Evolutionary conservation across 164 flowering plant species (phyloP).

Genomic region (Euptelea pleiosperma): DNA sequence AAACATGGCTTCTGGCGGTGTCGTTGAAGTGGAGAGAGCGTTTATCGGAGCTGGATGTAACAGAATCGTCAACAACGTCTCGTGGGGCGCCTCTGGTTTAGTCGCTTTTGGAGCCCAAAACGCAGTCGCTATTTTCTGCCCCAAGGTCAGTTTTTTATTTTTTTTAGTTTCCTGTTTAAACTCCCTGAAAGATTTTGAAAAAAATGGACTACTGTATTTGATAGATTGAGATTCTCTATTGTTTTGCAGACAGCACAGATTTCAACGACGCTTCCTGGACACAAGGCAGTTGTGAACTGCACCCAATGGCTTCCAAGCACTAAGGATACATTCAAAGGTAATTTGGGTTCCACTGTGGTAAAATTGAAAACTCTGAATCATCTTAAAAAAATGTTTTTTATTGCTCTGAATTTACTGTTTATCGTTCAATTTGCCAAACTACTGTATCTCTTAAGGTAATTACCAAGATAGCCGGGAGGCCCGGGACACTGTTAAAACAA

Average conservation of each 20-base stretch:
- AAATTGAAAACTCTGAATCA: neutral
- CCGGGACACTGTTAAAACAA: too few relatives aligned
- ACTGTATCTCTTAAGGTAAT: too few relatives aligned
- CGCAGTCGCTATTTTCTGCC: conserved; percentile 82
- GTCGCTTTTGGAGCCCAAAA: conserved; percentile 89
- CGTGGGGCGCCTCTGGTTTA: conserved; percentile 85
- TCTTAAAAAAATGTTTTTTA: neutral
- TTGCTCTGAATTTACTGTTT: too few relatives aligned
- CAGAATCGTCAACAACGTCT: conserved; percentile 83
- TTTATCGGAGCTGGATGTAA: conserved; percentile 97
- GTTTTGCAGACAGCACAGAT: conserved; percentile 72
- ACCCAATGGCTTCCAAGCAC: conserved; percentile 79
- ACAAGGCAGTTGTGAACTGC: conserved; percentile 81
- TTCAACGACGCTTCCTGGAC: conserved; percentile 87
- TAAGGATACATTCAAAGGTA: conserved; percentile 82
- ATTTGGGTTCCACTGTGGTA: too few relatives aligned
- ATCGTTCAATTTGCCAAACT: too few relatives aligned
- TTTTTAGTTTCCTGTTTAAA: neutral
- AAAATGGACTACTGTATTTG: too few relatives aligned
- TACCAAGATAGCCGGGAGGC: too few relatives aligned
- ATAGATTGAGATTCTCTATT: too few relatives aligned
- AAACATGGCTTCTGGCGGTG: neutral
- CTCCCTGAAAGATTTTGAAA: neutral
- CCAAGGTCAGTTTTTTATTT: conserved; percentile 42
- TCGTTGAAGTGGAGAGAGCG: conserved; percentile 41